Conservation (phyloP, 2,329 filamentous ascomycete genomes). For the Didymella sp. region DNA sequence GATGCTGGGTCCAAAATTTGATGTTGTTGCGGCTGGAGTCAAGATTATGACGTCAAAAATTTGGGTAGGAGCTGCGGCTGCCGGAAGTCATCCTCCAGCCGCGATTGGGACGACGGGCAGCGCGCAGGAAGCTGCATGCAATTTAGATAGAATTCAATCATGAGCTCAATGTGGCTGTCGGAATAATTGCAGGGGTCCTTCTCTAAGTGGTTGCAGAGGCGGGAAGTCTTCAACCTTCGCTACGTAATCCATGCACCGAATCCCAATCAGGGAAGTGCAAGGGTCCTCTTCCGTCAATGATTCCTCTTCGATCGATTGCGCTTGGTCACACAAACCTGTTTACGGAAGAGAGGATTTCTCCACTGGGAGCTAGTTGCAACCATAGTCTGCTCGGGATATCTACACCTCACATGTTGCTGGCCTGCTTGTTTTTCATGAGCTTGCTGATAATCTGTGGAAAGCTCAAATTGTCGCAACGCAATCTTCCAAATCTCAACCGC, state of each 20-base stretch:
- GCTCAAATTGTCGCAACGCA: background rate
- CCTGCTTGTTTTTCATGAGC: background rate
- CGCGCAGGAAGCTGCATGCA: background rate
- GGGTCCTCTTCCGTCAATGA: conserved; percentile 15
- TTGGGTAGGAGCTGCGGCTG: background rate
- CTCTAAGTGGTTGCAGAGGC: background rate
- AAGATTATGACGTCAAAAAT: background rate
- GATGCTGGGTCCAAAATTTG: background rate
- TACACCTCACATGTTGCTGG: background rate
- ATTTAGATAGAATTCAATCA: background rate
- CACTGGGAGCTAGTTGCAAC: background rate
- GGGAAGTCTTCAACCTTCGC: background rate
- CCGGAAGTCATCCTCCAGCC: background rate
- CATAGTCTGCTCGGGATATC: background rate
- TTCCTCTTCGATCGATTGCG: background rate
- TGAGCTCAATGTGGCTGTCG: background rate
- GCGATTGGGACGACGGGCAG: background rate
- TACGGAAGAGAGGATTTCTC: background rate
- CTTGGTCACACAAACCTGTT: conserved; percentile 2
- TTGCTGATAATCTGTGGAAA: background rate
- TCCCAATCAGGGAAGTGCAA: conserved; percentile 7
- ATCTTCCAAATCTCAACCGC: background rate
- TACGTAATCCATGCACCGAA: conserved; percentile 4
- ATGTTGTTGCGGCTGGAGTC: background rate
- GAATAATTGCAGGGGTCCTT: background rate